phyloP scores from a whole-genome alignment of 169 alveolate genomes.

The Cryptosporidium viatorum region DNA sequence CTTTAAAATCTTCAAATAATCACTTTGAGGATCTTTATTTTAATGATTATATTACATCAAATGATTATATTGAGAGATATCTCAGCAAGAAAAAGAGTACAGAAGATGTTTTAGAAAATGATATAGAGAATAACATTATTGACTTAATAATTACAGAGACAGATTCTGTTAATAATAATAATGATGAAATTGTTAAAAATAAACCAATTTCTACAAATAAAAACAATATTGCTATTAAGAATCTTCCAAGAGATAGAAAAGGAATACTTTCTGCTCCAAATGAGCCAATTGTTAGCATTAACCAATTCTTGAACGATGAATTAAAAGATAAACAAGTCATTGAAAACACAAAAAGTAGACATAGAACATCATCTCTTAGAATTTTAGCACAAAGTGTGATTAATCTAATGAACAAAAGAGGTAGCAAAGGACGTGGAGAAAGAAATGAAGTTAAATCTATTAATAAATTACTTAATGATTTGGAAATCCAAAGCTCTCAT shows the following conservation, averaged over 20 bases:
- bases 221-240: neutral
- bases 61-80: neutral
- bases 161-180: neutral
- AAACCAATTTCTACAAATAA: neutral
- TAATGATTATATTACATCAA: neutral
- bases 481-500: neutral
- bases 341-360: neutral
- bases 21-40: neutral
- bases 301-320: neutral
- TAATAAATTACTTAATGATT: neutral
- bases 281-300: slow-evolving; percentile 4
- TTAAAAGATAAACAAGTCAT: neutral
- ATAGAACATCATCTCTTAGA: slow-evolving; percentile 36
- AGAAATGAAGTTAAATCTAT: slow-evolving; percentile 3
- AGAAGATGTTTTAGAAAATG: neutral
- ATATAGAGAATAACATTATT: neutral
- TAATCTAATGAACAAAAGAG: slow-evolving; percentile 59
- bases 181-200: neutral
- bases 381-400: slow-evolving; percentile 50
- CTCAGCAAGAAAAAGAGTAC: neutral
- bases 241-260: neutral
- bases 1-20: neutral
- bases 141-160: neutral
- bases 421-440: slow-evolving; percentile 50
- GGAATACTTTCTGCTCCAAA: slow-evolving; percentile 26